Percentiles rank a stretch among this genome's conserved stretches.
phyloP scores from a whole-genome alignment of 305 asterid genomes.

The Solanum chacoense region DNA sequence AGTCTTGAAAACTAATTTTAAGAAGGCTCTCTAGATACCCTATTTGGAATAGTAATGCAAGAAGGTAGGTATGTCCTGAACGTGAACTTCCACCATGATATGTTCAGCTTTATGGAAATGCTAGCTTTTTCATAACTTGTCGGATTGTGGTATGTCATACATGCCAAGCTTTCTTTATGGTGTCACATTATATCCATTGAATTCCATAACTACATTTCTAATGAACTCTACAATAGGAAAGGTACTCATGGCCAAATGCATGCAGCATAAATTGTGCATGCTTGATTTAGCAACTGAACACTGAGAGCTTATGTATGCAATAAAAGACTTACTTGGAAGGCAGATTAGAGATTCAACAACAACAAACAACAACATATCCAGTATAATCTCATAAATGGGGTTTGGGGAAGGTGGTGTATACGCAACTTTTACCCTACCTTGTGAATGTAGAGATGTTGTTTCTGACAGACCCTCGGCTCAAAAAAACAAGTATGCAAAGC shows the following conservation, averaged over 20 bases:
- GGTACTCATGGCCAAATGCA: neutral
- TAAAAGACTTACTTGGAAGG: neutral
- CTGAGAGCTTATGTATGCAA: neutral
- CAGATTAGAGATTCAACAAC: neutral
- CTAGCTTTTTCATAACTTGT: neutral
- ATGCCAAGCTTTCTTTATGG: neutral
- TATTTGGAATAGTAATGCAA: neutral
- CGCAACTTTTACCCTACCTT: neutral
- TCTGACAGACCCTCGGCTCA: neutral
- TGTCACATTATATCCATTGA: neutral
- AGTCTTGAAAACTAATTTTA: neutral
- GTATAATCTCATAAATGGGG: neutral
- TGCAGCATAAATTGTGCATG: neutral
- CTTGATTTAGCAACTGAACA: neutral
- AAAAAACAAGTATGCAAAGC: neutral
- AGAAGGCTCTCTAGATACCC: neutral
- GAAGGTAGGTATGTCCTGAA: neutral
- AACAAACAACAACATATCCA: neutral
- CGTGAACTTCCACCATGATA: neutral
- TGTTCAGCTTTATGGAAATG: neutral
- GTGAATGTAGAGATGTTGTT: neutral
- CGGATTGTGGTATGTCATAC: neutral
- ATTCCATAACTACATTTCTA: neutral
- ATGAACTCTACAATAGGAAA: neutral
- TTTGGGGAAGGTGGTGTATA: neutral